Base-by-base conservation (phyloP, 2,329 filamentous ascomycete species). In the Nannizzia gypsea region DNA sequence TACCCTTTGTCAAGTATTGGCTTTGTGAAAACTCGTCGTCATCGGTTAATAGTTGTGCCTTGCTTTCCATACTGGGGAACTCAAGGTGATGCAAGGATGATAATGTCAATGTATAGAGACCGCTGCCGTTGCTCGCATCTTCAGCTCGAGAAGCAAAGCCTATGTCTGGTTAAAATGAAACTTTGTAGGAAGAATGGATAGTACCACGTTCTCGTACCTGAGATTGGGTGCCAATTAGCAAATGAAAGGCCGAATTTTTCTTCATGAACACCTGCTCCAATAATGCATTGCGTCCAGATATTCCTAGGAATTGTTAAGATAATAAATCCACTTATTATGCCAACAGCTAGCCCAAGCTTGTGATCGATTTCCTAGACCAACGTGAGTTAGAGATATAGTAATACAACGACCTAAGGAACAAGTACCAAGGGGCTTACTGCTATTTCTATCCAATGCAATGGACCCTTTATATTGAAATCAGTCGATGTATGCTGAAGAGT, bases 1-100 rank as follows among this genome's bases (percentile, higher is more conserved):
- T 54, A 20, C 68, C 59, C 9, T 65, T 65, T 48, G 64, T 67
- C 72, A 72, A 74, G 15, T 65, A 15, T 67, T 65, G 2, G 34
- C 46, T 46, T 60, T 56, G 34, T 52, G 52, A 3, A 36, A 40
- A 44, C 15, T 28, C 40, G 17, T 22, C 31, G 11, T 34, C 42
- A 20, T 58, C 40, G 11, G 42, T 8, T 22, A 22, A 48, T 15
- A 17, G 15, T 17, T 24, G 56, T 44, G 13, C 6, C 11, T 58
- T 22, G 4, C 11, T 34, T 28, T 48, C 8, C 56, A 44, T 58
- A 17, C 17, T 46, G 8, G 56, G 56, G 9, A 46, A 48, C 6
- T 48, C 28, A 15, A 58, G 15, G 3, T 13, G 24, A n/a, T 58
- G 38, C 20, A 42, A 46, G n/a, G 40, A 58, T 5, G 56, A 58